Evolutionary conservation across 2,329 filamentous ascomycete species (phyloP), one percentile per base, ranked within the genome.

Genomic region (Ambrosiella beaveri): DNA sequence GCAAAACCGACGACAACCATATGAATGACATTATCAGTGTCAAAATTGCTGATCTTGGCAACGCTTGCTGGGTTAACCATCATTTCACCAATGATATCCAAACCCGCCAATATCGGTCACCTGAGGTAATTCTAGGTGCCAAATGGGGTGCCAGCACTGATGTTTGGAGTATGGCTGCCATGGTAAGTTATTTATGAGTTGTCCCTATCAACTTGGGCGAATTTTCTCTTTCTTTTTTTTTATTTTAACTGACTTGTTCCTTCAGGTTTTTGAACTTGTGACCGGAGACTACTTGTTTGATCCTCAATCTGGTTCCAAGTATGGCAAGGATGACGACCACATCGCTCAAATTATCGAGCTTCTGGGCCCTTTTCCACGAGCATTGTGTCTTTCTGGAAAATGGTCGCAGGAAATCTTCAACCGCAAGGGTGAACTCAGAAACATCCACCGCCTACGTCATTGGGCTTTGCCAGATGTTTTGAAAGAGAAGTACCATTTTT

Each of bases 91-190:
- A 98, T 68, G 93, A 98, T 69, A 98, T 98, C 66, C 93, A 98
- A 70, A 98, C 93, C 7, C 80, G 93, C 66, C 93, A 98, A 71
- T 98, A 98, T 71, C 80, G 93, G 59, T 97, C 93, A 1, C 93
- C 93, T 1, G 93, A 98, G 71, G 93, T 98, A 59, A 97, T 98
- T 61, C 75, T 98, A 17, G 93, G 93, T 44, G 82, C 89, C 2
- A 97, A 97, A 74, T 98, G 93, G 93, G 93, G 93, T 64, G 93
- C 93, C n/a, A 97, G 91, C 68, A 97, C 93, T 1, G 93, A 98
- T 71, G 87, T 97, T 7, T 98, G 93, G 93, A 97, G 91, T 72
- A 98, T 98, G 93, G 90, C 93, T 60, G 87, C 87, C 64, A 98
- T 98, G 93, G 93, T 97, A 77, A 65, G 81, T 67, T 54, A 19